phyloP scores from a whole-genome alignment of 2,329 filamentous ascomycete genomes.

The Mycocentrospora acerina region DNA sequence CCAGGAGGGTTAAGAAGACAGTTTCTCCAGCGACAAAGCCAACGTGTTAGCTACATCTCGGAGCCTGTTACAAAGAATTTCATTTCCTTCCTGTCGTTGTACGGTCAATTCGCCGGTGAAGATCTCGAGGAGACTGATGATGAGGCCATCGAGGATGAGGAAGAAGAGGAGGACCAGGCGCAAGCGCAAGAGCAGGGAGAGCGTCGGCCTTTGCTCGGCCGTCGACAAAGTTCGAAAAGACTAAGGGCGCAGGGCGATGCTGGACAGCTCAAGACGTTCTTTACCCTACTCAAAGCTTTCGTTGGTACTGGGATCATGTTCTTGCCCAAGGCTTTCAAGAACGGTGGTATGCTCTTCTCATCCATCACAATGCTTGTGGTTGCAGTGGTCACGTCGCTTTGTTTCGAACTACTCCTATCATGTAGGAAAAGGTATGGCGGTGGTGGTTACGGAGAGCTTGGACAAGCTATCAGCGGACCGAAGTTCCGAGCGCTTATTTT shows the following conservation, averaged over 20 bases:
- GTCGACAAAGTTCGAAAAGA: constrained; percentile 54
- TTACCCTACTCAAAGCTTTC: constrained; percentile 76
- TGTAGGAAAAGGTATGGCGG: constrained; percentile 66
- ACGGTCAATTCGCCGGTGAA: constrained; percentile 76
- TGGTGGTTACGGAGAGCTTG: constrained; percentile 74
- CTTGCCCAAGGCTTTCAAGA: constrained; percentile 75
- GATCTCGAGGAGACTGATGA: constrained; percentile 63
- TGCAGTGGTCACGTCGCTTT: constrained; percentile 66
- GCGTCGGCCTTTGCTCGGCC: constrained; percentile 61
- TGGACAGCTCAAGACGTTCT: constrained; percentile 71
- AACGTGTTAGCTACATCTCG: constrained; percentile 45
- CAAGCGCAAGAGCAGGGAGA: constrained; percentile 58
- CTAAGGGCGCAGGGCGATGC: constrained; percentile 61
- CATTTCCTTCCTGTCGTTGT: constrained; percentile 73
- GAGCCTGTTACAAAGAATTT: constrained; percentile 68
- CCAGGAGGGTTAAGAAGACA: constrained; percentile 59
- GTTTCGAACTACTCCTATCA: constrained; percentile 70
- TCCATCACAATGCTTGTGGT: constrained; percentile 67
- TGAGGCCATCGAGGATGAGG: constrained; percentile 54
- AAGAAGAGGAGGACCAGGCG: constrained; percentile 52
- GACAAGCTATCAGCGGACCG: constrained; percentile 64
- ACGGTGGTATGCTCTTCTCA: constrained; percentile 75
- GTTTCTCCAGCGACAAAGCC: constrained; percentile 48
- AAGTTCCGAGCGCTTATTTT: constrained; percentile 67
- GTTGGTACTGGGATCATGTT: constrained; percentile 83